Evolutionary conservation across 1,284 basidiomycete genomes (phyloP).

Genomic region (Sporisorium exsertum): DNA sequence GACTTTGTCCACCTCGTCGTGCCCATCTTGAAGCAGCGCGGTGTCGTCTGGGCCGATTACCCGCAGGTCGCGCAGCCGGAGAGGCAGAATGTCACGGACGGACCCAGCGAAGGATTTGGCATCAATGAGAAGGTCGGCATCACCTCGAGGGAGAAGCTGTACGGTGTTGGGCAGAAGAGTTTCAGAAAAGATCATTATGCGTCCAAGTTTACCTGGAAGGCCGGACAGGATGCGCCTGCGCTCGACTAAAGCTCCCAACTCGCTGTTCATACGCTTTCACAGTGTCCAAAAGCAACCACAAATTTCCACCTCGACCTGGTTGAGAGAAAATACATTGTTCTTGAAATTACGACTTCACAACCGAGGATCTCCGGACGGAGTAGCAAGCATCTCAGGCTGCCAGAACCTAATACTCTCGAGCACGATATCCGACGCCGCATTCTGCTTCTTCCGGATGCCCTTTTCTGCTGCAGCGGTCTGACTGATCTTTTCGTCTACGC

Average conservation of each 20-base stretch:
- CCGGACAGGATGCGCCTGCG: conserved; percentile 50
- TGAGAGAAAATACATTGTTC: too few relatives aligned
- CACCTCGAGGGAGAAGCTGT: conserved; percentile 62
- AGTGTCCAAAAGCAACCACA: neutral
- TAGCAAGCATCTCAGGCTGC: conserved; percentile 25
- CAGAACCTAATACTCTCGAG: conserved; percentile 38
- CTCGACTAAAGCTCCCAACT: conserved; percentile 23
- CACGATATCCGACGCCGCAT: conserved; percentile 23
- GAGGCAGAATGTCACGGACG: conserved; percentile 13
- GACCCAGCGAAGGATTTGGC: conserved; percentile 42
- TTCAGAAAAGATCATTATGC: conserved; percentile 63
- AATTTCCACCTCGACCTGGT: too few relatives aligned
- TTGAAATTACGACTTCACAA: neutral
- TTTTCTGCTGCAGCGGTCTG: neutral
- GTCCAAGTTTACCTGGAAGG: conserved; percentile 60
- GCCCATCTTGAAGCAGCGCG: conserved; percentile 59
- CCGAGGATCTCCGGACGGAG: neutral
- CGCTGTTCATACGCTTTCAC: neutral
- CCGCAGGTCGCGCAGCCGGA: conserved; percentile 24
- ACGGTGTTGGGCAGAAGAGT: conserved; percentile 58
- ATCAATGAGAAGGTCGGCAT: conserved; percentile 49
- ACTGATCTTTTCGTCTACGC: neutral
- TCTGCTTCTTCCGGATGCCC: conserved; percentile 11
- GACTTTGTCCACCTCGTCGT: conserved; percentile 59
- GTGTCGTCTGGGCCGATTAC: conserved; percentile 64